A percentile compares a stretch with the other conserved stretches of the same genome.
phyloP scores from a whole-genome alignment of 352 stramenopile species.

The Pythium guiyangense region DNA sequence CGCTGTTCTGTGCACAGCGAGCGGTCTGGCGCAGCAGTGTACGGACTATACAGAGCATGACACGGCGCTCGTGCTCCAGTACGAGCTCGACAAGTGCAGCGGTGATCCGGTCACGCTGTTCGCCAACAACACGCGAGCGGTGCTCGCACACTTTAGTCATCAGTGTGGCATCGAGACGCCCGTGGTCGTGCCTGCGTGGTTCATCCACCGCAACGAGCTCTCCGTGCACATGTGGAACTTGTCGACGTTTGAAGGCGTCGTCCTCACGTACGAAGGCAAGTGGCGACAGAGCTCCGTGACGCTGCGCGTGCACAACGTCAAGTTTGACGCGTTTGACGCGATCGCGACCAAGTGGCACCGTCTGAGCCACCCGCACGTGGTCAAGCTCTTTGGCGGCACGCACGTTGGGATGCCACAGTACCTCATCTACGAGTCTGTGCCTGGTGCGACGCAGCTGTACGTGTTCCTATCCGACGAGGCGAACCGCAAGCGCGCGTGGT shows the following conservation, averaged over 20 bases:
- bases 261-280: too few relatives aligned
- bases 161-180: too few relatives aligned
- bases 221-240: too few relatives aligned
- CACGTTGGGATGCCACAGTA: not conserved
- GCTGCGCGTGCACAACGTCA: too few relatives aligned
- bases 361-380: conserved; percentile 8
- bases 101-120: not conserved
- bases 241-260: too few relatives aligned
- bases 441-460: not conserved
- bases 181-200: too few relatives aligned
- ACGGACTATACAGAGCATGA: too few relatives aligned
- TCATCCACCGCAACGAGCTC: too few relatives aligned
- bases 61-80: not conserved
- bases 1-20: not conserved
- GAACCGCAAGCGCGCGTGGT: not conserved
- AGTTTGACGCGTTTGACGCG: not conserved
- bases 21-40: too few relatives aligned
- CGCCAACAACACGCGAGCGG: not conserved
- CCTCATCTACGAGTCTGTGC: not conserved
- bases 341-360: not conserved
- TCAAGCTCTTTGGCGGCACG: conserved; percentile 3
- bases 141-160: not conserved
- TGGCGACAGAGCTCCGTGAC: too few relatives aligned
- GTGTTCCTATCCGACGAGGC: not conserved
- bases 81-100: not conserved